Percentiles rank a stretch among this genome's conserved stretches.
Conservation (phyloP, 768 basidiomycete genomes). For the Tylopilus felleus region DNA sequence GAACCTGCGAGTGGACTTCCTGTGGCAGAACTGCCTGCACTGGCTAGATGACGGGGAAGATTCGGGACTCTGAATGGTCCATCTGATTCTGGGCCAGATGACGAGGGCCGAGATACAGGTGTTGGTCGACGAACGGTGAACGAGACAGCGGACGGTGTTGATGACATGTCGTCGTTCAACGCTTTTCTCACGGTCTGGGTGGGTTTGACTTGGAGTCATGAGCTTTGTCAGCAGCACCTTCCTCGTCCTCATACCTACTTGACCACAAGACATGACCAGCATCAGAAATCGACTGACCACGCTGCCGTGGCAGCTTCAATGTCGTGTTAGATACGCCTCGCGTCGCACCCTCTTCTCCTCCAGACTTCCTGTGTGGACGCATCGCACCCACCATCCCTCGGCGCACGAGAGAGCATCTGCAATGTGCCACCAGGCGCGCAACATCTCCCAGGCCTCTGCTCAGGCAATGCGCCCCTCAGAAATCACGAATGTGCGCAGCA, state of each 20-base stretch:
- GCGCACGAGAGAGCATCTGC: not conserved
- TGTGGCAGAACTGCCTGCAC: slow-evolving; percentile 39
- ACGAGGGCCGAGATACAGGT: slow-evolving; percentile 58
- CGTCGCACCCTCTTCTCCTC: not conserved
- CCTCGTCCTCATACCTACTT: not conserved
- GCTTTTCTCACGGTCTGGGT: too few relatives aligned
- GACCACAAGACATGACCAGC: too few relatives aligned
- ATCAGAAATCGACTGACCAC: not conserved
- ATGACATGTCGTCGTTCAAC: slow-evolving; percentile 14
- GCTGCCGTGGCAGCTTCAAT: not conserved
- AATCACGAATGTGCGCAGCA: slow-evolving; percentile 44
- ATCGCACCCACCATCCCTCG: not conserved
- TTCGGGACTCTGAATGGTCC: slow-evolving; percentile 54
- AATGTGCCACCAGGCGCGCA: not conserved
- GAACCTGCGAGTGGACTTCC: slow-evolving; percentile 59
- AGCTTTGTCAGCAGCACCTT: slow-evolving; percentile 6
- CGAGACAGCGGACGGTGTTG: slow-evolving; percentile 52
- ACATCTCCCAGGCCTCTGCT: not conserved
- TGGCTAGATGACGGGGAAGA: slow-evolving; percentile 55
- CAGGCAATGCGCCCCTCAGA: slow-evolving; percentile 36
- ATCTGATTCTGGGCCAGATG: slow-evolving; percentile 64
- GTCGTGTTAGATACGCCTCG: not conserved
- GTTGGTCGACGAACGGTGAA: slow-evolving; percentile 84
- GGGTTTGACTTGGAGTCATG: not conserved
- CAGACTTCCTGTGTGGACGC: not conserved